Percentiles rank a stretch among this genome's conserved stretches.
Conservation (phyloP, 257 asterid species). For the Paraleonurus japonicus region DNA sequence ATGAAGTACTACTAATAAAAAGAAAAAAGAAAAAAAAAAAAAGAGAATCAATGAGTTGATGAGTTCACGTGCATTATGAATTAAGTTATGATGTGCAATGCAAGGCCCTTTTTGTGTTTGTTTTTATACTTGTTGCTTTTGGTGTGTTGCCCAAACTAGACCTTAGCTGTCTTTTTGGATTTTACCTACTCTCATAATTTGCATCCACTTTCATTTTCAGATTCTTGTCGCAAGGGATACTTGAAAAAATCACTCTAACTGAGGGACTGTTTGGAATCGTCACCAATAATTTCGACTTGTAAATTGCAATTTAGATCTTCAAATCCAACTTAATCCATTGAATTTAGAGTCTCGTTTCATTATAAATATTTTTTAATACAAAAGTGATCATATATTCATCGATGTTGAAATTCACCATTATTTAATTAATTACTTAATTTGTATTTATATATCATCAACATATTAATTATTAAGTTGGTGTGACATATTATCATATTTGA, state of each 20-base stretch:
- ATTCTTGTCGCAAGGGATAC: background rate
- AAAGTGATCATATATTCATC: too few relatives aligned
- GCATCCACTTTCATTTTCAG: background rate
- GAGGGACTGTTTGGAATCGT: too few relatives aligned
- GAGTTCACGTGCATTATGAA: slow-evolving; percentile 27
- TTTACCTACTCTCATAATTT: background rate
- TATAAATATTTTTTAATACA: too few relatives aligned
- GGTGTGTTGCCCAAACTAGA: background rate
- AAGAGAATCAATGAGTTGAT: background rate
- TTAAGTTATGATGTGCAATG: background rate
- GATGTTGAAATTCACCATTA: too few relatives aligned
- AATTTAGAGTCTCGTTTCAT: too few relatives aligned
- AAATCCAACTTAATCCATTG: too few relatives aligned
- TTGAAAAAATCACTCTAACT: background rate
- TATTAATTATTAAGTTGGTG: too few relatives aligned
- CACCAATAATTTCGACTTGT: too few relatives aligned
- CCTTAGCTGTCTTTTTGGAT: slow-evolving; percentile 16
- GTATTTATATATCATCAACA: too few relatives aligned
- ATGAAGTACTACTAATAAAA: background rate
- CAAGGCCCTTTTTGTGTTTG: slow-evolving; percentile 18
- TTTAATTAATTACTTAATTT: too few relatives aligned
- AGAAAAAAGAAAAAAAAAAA: background rate
- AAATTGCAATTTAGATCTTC: too few relatives aligned
- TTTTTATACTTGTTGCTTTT: background rate
- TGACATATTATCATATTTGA: too few relatives aligned